Evolutionary conservation across 371 early-diverging fungal species (phyloP), one percentile per base, ranked within the genome.

Genomic region (Mucor velutinosus): DNA sequence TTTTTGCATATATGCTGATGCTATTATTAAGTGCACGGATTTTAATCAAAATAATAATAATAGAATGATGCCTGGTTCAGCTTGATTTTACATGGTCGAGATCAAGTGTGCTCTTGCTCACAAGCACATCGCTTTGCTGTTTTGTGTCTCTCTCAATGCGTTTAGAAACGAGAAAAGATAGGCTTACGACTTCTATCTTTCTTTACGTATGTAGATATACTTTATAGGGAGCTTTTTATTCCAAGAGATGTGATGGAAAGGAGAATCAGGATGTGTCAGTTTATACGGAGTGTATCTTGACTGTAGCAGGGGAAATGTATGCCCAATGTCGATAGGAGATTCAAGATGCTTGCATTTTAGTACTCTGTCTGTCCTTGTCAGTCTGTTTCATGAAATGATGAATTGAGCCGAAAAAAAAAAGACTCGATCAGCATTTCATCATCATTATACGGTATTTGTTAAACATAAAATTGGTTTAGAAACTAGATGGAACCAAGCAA

Each of bases 221-320:
- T 41, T 41, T 1, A 15, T 53, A 53, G 15, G 53, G 53, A 53
- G 49, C 19, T 21, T 23, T 49, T 49, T 49, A 12, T 53, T 53
- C 53, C 53, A 53, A 53, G 53, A 53, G 53, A 53, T 53, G 23
- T 27, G 53, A 27, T 53, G 27, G 53, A 53, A 53, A 27, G 53
- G 53, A 53, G 53, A 27, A 27, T 27, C 53, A 53, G 53, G 53
- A 53, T 53, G 15, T 53, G 53, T 53, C 53, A 53, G 53, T 53
- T 53, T 53, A 25, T 21, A 27, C 53, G 53, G 53, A 53, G 53
- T 53, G 53, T 53, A 27, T 51, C 53, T 53, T 53, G 27, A 53
- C 27, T 53, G 25, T 53, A 53, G 23, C 23, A 51, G 23, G 23
- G 53, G 23, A 51, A 25, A 23, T 49, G 49, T 49, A 49, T 49